Evolutionary conservation across 345 rosid genomes (phyloP), one percentile per base, ranked within the genome.

Genomic region (Lumnitzera littorea): DNA sequence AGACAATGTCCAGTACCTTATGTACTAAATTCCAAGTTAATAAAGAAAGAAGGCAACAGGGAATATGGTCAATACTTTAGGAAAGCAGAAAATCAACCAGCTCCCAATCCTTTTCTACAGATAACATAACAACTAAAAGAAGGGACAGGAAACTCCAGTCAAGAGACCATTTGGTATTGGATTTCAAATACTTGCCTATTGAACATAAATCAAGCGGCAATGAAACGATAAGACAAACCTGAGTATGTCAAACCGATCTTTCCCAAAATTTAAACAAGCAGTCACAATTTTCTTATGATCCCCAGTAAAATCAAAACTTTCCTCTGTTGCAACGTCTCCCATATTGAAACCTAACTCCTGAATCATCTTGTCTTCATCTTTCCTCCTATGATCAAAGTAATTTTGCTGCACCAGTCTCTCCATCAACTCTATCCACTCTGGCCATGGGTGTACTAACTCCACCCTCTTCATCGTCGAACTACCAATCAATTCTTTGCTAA

Each of bases 381-480:
- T 65, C 67, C 95, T 87, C 72, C 77, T 74, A 60, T 86, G 91
- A 73, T 94, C 96, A 78, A 94, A 90, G 79, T 88, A 94, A 67
- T 94, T 90, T 79, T 88, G 96, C 59, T 86, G 82, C 69, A 86
- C 84, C 62, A 94, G 67, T 63, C 82, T 82, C 77, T 84, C 88
- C 91, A 94, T 86, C 70, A 94, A 70, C 78, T 94, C 97, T 43
- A 91, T 80, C 99, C 97, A 94, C 78, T 94, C 99, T 1, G 96
- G 91, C 97, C 96, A 94, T 14, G 95, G 97, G 68, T 94, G 99
- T n/a, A 83, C 88, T 65, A 94, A 2, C 71, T 75, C 83, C 63
- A 57, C 66, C 54, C 46, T 64, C 58, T 36, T 36, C 43, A 36
- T 9, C 7, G 43, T 9, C 7, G 54, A 58, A 69, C 56, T n/a